A percentile compares a stretch with the other conserved stretches of the same genome.
Evolutionary conservation across 306 rosid genomes (phyloP).

Genomic region (Neltuma alba): DNA sequence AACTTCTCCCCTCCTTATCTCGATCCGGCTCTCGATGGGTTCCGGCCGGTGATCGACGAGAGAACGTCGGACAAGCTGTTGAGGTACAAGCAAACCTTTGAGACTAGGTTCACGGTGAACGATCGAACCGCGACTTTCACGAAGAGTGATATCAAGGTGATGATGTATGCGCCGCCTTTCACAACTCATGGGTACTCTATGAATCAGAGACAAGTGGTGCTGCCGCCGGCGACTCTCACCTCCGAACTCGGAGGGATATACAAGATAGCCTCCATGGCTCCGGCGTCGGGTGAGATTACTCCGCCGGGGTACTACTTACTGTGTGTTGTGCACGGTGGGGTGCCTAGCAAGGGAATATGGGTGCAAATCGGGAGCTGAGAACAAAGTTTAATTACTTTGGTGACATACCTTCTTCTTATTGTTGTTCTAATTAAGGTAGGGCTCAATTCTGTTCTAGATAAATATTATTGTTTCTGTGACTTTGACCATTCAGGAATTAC

Average conservation of each 20-base stretch:
- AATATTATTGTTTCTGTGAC: too few species aligned
- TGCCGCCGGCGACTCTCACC: conserved; percentile 4
- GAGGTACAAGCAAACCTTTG: conserved; percentile 33
- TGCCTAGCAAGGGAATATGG: conserved; percentile 77
- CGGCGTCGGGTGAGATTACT: conserved; percentile 47
- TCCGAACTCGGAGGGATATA: neutral
- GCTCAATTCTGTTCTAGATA: too few species aligned
- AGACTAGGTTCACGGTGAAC: conserved; percentile 27
- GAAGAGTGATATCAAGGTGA: conserved; percentile 46
- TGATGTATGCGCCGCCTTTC: conserved; percentile 78
- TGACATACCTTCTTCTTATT: neutral
- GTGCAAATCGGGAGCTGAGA: conserved; percentile 37
- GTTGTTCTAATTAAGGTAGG: neutral
- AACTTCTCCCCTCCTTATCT: conserved; percentile 78
- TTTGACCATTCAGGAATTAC: too few species aligned
- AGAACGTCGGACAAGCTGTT: neutral
- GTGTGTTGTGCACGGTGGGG: conserved; percentile 72
- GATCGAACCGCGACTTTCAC: neutral
- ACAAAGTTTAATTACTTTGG: neutral
- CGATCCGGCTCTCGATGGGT: conserved; percentile 14
- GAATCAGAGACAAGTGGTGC: conserved; percentile 69
- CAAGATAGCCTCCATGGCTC: conserved; percentile 39
- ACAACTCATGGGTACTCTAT: conserved; percentile 87
- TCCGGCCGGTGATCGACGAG: conserved; percentile 43
- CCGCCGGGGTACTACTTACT: conserved; percentile 83